Conservation (phyloP, 108 stramenopile species). For the Nitzschia sp. region DNA sequence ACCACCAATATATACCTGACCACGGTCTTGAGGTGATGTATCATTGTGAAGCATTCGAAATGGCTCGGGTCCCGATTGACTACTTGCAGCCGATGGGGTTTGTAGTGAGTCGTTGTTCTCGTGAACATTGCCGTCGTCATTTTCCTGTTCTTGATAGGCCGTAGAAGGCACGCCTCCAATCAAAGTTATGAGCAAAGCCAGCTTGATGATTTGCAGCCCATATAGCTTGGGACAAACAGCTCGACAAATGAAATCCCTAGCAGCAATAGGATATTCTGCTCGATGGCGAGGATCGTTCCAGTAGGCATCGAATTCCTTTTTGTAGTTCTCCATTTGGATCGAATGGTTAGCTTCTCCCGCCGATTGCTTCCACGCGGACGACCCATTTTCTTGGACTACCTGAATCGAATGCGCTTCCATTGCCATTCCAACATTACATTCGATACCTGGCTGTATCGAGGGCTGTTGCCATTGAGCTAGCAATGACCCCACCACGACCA, state of each 20-base stretch:
- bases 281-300: constrained; percentile 58
- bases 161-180: constrained; percentile 84
- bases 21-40: not conserved
- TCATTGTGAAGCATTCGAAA: constrained; percentile 43
- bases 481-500: constrained; percentile 90
- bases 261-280: constrained; percentile 67
- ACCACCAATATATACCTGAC: constrained; percentile 3
- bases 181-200: constrained; percentile 90
- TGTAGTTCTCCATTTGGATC: constrained; percentile 62
- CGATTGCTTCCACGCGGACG: constrained; percentile 36
- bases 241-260: constrained; percentile 87
- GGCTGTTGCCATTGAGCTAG: constrained; percentile 85
- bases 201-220: constrained; percentile 93
- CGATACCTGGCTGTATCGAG: constrained; percentile 46
- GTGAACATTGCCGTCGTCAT: constrained; percentile 13
- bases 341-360: constrained; percentile 26
- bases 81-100: constrained; percentile 2
- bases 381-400: constrained; percentile 52
- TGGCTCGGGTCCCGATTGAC: constrained; percentile 41
- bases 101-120: not conserved
- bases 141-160: constrained; percentile 21
- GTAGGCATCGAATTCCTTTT: constrained; percentile 84
- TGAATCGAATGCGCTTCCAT: constrained; percentile 88
- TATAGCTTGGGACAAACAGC: constrained; percentile 96
- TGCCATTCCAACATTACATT: constrained; percentile 89